These are phyloP conservation scores for Aureobasidium sp. DNA, from an alignment of 2,329 filamentous ascomycete genomes.

Conservation along the genomic window DNA sequence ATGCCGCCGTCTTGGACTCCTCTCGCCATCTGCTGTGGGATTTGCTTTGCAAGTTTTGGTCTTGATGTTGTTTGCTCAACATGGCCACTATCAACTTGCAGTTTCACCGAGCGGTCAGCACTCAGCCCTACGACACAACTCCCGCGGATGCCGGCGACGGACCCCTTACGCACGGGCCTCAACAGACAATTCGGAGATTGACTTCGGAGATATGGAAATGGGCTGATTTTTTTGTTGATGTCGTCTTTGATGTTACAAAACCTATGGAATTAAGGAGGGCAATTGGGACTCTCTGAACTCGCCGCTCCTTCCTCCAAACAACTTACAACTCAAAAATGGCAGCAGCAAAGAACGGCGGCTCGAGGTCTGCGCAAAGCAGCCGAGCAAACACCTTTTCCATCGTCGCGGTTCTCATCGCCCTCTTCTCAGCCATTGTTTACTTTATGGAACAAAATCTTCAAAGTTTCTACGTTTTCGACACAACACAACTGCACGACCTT, in stretches of 20 bases:
- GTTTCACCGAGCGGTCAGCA: background rate
- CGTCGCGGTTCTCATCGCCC: conserved; percentile 48
- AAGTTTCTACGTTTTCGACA: conserved; percentile 67
- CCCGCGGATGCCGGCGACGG: background rate
- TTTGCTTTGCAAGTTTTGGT: background rate
- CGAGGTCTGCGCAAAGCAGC: background rate
- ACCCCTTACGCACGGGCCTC: background rate
- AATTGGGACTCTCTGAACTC: background rate
- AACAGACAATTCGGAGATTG: background rate
- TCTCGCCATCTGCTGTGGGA: background rate
- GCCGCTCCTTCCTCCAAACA: background rate
- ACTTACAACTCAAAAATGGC: background rate
- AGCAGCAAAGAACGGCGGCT: background rate
- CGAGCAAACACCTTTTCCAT: conserved; percentile 23
- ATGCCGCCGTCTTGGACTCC: background rate
- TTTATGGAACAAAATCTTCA: conserved; percentile 48
- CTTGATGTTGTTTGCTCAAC: background rate
- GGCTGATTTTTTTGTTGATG: conserved; percentile 15
- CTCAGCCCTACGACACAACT: background rate
- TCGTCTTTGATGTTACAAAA: conserved; percentile 7
- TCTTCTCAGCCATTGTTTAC: conserved; percentile 50
- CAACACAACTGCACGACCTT: conserved; percentile 60
- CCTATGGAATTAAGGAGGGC: background rate
- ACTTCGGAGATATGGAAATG: conserved; percentile 11
- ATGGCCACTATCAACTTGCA: background rate